Evolutionary conservation across 768 basidiomycete species (phyloP).

Genomic region (Boletus speciosus): DNA sequence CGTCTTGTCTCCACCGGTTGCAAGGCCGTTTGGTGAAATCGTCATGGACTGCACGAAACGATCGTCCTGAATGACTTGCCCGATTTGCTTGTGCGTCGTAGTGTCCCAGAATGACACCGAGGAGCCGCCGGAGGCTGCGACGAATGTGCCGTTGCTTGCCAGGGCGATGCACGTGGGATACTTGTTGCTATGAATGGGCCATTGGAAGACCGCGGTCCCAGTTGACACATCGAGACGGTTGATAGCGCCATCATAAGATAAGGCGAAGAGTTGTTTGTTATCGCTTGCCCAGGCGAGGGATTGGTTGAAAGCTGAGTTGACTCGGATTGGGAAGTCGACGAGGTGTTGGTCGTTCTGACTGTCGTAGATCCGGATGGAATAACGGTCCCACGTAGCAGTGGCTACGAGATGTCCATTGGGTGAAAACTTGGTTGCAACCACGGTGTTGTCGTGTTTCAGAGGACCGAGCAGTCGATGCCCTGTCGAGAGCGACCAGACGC

Average conservation of each 20-base stretch:
- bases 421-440: background rate
- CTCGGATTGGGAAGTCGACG: background rate
- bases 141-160: background rate
- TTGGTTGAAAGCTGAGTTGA: background rate
- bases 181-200: background rate
- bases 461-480: background rate
- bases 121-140: background rate
- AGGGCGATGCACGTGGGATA: background rate
- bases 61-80: background rate
- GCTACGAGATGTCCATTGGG: background rate
- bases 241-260: background rate
- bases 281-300: background rate
- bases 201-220: background rate
- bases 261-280: background rate
- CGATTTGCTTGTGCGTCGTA: background rate
- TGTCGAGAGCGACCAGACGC: background rate
- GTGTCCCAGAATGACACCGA: slow-evolving; percentile 11
- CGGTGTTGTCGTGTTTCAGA: background rate
- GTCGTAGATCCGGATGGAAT: background rate
- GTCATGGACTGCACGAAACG: background rate
- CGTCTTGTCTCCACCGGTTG: background rate
- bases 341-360: background rate
- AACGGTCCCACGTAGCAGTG: background rate
- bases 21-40: slow-evolving; percentile 1
- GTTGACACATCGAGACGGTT: background rate